Evolutionary conservation across 2,329 filamentous ascomycete genomes (phyloP), one percentile per base, ranked within the genome.

Genomic region (Blumeria hordei): DNA sequence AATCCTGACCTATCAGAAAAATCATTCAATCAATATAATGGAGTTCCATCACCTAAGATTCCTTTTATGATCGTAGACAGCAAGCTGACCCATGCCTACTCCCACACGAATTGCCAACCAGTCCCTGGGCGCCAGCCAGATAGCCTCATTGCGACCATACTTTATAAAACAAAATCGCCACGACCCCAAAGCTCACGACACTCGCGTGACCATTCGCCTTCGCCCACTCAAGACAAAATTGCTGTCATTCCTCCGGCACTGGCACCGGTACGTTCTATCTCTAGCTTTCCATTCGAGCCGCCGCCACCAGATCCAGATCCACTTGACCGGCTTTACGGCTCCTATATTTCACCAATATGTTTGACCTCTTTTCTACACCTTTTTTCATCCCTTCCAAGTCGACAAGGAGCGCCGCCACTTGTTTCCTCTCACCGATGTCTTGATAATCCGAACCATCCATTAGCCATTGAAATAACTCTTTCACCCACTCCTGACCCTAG

Each of bases 401-500:
- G 73, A 0, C 66, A 68, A 10, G 74, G 71, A 43, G 70, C 70
- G n/a, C 58, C 61, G 8, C 72, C 77, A 61, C 69, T 77, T 55
- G 72, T 72, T 57, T 81, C 77, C 33, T 77, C 77, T 49, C 79
- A 83, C 61, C 74, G 77, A 57, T 81, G 78, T 63, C 72, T 86
- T 55, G 80, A 85, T 60, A 74, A 70, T 57, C 71, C 71, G 39
- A 70, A 72, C 43, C 72, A 75, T 55, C 80, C 81, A 1, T 71
- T 72, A 28, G 77, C 85, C 14, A 80, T 84, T 54, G 81, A 85
- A 67, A 67, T 84, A 52, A 75, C 74, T 0, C 71, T 85, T 54
- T 74, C 76, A 1, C 77, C 81, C 0, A 73, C 74, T 0, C 78
- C 78, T 1, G 72, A 74, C 9, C 70, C 73, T 1, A 74, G 78